Conservation (phyloP, 306 rosid genomes). For the Quercus parvula region DNA sequence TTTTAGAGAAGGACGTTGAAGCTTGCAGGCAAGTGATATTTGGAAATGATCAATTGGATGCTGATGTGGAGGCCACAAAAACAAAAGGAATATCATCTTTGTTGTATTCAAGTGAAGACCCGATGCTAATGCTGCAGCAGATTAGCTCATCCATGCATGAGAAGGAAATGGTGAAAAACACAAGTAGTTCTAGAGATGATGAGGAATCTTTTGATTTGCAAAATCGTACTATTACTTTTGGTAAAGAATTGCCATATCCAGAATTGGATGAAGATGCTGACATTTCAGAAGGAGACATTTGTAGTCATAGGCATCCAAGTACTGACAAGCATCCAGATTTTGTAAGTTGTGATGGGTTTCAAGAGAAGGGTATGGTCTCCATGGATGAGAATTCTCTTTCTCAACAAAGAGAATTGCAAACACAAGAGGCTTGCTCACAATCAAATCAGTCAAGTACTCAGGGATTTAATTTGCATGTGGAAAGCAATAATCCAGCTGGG, state of each 20-base stretch:
- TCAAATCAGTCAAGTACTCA: not conserved
- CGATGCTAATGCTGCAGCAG: constrained; percentile 4
- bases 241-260: constrained; percentile 18
- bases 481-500: not conserved
- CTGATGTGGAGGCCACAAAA: constrained; percentile 19
- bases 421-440: constrained; percentile 3
- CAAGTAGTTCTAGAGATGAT: constrained; percentile 12
- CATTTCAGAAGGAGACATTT: constrained; percentile 15
- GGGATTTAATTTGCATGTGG: constrained; percentile 16
- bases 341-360: not conserved
- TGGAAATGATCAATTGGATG: constrained; percentile 26
- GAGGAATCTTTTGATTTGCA: constrained; percentile 28
- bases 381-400: constrained; percentile 13
- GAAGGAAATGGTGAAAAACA: constrained; percentile 18
- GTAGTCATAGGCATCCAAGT: constrained; percentile 2
- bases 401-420: constrained; percentile 7
- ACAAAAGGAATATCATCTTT: not conserved
- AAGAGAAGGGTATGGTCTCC: constrained; percentile 16
- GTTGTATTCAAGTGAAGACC: constrained; percentile 14
- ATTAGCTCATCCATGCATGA: not conserved
- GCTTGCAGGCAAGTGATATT: constrained; percentile 33
- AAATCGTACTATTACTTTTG: constrained; percentile 22
- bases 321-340: not conserved
- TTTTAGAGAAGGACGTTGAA: constrained; percentile 44
- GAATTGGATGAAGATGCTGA: constrained; percentile 16